Conservation (phyloP, 371 early-diverging fungal species). For the Lichtheimia hyalospora region DNA sequence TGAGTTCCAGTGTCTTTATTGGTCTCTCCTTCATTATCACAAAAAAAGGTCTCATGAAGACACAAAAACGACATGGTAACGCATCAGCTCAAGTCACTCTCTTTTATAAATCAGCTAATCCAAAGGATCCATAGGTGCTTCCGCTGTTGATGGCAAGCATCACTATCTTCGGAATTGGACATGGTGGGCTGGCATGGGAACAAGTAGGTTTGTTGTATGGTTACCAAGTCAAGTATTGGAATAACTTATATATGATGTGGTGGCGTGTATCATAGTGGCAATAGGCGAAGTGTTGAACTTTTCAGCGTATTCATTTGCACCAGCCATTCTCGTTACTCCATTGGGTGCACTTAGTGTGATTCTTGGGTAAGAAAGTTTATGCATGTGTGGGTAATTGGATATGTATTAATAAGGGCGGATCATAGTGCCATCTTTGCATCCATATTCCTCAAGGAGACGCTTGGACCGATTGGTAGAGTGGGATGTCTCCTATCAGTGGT, state of each 20-base stretch:
- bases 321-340: slow-evolving; percentile 91
- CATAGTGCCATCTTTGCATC: slow-evolving; percentile 38
- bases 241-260: neutral
- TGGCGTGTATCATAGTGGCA: slow-evolving; percentile 60
- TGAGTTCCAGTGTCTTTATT: slow-evolving; percentile 79
- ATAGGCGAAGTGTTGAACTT: slow-evolving; percentile 91
- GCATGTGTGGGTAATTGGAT: neutral
- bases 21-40: slow-evolving; percentile 85
- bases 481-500: slow-evolving; percentile 89
- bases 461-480: slow-evolving; percentile 79
- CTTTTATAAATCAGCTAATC: neutral
- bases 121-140: slow-evolving; percentile 30
- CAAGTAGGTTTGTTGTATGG: slow-evolving; percentile 47
- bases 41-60: slow-evolving; percentile 68
- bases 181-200: slow-evolving; percentile 93
- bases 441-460: slow-evolving; percentile 68
- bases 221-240: too few species aligned
- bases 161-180: slow-evolving; percentile 78
- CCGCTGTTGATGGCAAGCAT: slow-evolving; percentile 69
- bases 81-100: neutral
- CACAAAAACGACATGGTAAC: slow-evolving; percentile 17
- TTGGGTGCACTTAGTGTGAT: slow-evolving; percentile 88
- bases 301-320: slow-evolving; percentile 91
- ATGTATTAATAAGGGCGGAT: neutral
- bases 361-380: slow-evolving; percentile 62